Conservation (phyloP, 2,329 filamentous ascomycete species). For the Zymoseptoria pseudotritici region DNA sequence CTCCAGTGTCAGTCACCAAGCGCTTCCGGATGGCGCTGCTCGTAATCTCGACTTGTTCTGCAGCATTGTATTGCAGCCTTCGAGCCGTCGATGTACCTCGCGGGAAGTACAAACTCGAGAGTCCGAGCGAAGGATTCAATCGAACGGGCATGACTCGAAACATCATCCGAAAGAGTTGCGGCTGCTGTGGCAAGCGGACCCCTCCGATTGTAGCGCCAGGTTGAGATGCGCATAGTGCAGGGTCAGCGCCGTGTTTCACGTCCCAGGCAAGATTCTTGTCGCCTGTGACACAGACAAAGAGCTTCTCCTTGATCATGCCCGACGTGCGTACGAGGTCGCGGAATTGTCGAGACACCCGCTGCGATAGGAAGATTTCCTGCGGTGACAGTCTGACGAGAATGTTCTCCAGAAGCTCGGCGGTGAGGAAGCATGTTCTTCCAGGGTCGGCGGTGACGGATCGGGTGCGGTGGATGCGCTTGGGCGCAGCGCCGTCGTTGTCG, state of each 20-base stretch:
- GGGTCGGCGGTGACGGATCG: not conserved
- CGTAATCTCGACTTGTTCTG: not conserved
- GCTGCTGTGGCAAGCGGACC: not conserved
- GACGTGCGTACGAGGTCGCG: conserved; percentile 1
- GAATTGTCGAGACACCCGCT: conserved; percentile 2
- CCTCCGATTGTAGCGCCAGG: not conserved
- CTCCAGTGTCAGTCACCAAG: not conserved
- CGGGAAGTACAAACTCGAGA: not conserved
- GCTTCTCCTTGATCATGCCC: not conserved
- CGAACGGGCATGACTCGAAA: not conserved
- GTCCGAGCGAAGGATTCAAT: not conserved
- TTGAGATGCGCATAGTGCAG: conserved; percentile 28
- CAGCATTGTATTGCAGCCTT: not conserved
- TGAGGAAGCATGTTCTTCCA: not conserved
- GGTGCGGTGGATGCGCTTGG: not conserved
- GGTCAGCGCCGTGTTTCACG: conserved; percentile 33
- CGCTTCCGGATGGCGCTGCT: not conserved
- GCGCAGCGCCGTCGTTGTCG: not conserved
- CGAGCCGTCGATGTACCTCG: not conserved
- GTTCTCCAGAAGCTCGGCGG: conserved; percentile 3
- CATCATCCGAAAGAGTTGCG: too few relatives aligned
- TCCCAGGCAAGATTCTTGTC: not conserved
- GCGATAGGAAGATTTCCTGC: not conserved
- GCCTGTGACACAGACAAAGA: not conserved
- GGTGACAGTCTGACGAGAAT: not conserved